Base-by-base conservation (phyloP, 352 stramenopile genomes). In the Phytophthora pinifolia region DNA sequence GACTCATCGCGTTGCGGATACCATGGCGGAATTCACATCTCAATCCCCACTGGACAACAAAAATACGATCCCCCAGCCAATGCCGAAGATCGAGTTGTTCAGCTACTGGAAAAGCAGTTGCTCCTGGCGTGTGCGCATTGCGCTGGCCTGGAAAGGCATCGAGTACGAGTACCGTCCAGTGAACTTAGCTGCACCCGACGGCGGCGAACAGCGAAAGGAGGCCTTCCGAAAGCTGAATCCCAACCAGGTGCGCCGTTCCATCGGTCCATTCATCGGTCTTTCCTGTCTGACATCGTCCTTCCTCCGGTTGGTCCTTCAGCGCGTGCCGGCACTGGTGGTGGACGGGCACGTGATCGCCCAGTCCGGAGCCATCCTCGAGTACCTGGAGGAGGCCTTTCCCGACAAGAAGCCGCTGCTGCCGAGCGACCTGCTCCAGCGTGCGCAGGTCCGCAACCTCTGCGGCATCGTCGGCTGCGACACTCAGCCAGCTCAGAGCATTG, bases 351-450 rank as follows among this genome's bases (percentile, higher is more conserved):
- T 71, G 33, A 62, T 91, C 15, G 82, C 81, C 22, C 91, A 98
- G 65, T 97, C 85, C 4, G 59, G 89, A 25, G 87, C 91, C 6
- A 98, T 98, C 47, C 78, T 98, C 52, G 89, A 98, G 59, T 98
- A 97, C 65, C 67, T 98, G 18, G 91, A 98, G 34, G 75, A 89
- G 46, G 83, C 81, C 9, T 92, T 86, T 61, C 70, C 86, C 1
- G 56, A 80, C 22, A 27, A 27, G 54, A 64, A 73, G n/a, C 65
- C 74, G 15, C 53, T 98, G 35, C 66, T 97, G 34, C 89, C 91
- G 5, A 58, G 55, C 12, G 80, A 95, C 53, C 54, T 75, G 13
- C 53, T 89, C n/a, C 63, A 83, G 39, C 76, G 82, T 33, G 80
- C 83, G 4, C 74, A 82, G 14, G 87, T 90, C 22, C 81, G 83